Evolutionary conservation across 768 basidiomycete genomes (phyloP), one percentile per base, ranked within the genome.

Genomic region (Kwoniella newhampshirensis): DNA sequence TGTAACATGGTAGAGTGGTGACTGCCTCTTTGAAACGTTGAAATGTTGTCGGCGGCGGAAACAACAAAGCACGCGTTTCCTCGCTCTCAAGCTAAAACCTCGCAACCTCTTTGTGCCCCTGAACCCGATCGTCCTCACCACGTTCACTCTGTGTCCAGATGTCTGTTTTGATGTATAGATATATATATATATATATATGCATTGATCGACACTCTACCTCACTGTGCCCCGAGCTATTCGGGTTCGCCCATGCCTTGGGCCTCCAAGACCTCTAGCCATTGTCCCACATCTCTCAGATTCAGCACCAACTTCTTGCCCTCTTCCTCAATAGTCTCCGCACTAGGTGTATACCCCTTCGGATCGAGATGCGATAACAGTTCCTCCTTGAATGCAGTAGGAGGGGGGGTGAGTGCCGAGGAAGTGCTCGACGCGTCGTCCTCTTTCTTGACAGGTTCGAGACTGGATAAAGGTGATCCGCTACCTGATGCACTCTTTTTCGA

Each of bases 241-340:
- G 59, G 40, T 45, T 64, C 62, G 12, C 64, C 64, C 32, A 54
- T 32, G 4, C 68, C 68, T 25, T 62, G 56, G 60, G 58, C 62
- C 46, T 70, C 68, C 13, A 69, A 40, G 23, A 66, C 67, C 46
- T 69, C 59, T 4, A 69, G 42, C 67, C 67, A 69, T 32, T 54
- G 52, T 17, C 28, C 56, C 11, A 65, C 64, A 8, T 63, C 51
- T 18, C 40, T 18, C 30, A 69, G 39, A 21, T 51, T 54, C 28
- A 28, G 35, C 6, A 51, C 18, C 20, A 69, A 36, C 4, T 57
- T 51, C 23, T 56, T 60, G 7, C 46, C 51, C 25, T 60, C 25
- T 28, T 59, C 64, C 15, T 66, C 64, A 8, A 66, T 12, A 4
- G 18, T 44, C 36, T 62, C 61, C 26, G 36, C n/a, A 8, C 42